Percentiles rank a stretch among this genome's conserved stretches.
These are phyloP conservation scores for Alliaria petiolata DNA, from an alignment of 345 rosid genomes.

Conservation along the genomic window DNA sequence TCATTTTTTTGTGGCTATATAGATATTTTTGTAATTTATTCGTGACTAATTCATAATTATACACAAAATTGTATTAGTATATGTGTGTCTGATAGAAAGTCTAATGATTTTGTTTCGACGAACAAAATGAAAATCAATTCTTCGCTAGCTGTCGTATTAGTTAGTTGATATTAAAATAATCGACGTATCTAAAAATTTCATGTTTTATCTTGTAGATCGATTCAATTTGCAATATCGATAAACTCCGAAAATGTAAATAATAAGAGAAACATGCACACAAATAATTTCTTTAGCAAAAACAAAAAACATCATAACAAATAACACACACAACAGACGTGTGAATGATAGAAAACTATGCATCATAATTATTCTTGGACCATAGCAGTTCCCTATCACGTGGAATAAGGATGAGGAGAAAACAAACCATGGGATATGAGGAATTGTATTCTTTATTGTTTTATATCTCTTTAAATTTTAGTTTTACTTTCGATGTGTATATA, in stretches of 20 bases:
- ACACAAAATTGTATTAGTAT: too few species aligned
- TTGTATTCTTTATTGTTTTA: background rate
- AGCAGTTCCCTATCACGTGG: slow-evolving; percentile 30
- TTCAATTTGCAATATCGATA: background rate
- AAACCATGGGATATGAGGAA: background rate
- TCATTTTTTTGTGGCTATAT: too few species aligned
- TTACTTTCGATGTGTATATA: background rate
- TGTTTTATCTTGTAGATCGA: background rate
- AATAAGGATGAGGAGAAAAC: slow-evolving; percentile 3
- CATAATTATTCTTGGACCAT: slow-evolving; percentile 20
- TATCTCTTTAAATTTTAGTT: background rate
- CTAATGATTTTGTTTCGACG: background rate
- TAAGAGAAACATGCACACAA: background rate
- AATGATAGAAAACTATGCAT: background rate
- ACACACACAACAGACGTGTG: background rate
- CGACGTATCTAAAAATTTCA: background rate
- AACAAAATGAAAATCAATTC: background rate
- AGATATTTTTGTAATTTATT: too few species aligned
- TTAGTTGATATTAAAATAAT: background rate
- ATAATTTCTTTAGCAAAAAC: too few species aligned
- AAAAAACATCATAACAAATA: background rate
- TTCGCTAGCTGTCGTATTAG: background rate
- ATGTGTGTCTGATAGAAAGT: too few species aligned
- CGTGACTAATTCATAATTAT: too few species aligned
- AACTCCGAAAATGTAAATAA: background rate